Percentiles rank a stretch among this genome's conserved stretches.
phyloP scores from a whole-genome alignment of 169 alveolate species.

The Perkinsus chesapeaki region DNA sequence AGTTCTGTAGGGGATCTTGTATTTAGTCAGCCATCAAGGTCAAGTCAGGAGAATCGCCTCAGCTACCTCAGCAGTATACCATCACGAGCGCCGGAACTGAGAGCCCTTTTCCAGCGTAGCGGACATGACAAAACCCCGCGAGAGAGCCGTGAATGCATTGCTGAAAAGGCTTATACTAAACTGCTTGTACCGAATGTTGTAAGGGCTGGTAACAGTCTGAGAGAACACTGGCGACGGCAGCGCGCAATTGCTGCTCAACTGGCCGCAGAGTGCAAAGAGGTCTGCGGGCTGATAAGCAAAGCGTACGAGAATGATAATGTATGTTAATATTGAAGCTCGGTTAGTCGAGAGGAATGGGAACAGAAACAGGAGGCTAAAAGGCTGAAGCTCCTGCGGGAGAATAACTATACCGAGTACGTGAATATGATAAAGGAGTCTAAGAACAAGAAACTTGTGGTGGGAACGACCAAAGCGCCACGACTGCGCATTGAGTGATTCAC shows the following conservation, averaged over 20 bases:
- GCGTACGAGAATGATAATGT: background rate
- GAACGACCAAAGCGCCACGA: background rate
- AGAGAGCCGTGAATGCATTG: background rate
- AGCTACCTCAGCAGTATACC: background rate
- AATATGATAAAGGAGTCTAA: conserved; percentile 64
- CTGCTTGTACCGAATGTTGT: background rate
- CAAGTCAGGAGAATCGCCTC: background rate
- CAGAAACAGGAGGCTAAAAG: conserved; percentile 2
- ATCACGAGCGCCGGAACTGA: background rate
- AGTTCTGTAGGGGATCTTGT: background rate
- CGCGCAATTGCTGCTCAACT: background rate
- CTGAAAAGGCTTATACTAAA: background rate
- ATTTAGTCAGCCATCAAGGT: background rate
- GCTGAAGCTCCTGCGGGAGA: conserved; percentile 47
- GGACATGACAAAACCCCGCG: background rate
- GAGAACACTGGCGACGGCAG: background rate
- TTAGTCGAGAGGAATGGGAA: background rate
- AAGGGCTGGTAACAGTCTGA: background rate
- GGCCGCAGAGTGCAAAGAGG: background rate
- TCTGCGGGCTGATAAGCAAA: background rate
- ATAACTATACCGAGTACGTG: conserved; percentile 61
- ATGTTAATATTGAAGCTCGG: background rate
- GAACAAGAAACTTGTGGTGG: conserved; percentile 55
- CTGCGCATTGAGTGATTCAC: background rate
- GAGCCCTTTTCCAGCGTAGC: background rate